These are phyloP conservation scores for Tubosaeta sp. DNA, from an alignment of 768 basidiomycete species.

Conservation along the genomic window DNA sequence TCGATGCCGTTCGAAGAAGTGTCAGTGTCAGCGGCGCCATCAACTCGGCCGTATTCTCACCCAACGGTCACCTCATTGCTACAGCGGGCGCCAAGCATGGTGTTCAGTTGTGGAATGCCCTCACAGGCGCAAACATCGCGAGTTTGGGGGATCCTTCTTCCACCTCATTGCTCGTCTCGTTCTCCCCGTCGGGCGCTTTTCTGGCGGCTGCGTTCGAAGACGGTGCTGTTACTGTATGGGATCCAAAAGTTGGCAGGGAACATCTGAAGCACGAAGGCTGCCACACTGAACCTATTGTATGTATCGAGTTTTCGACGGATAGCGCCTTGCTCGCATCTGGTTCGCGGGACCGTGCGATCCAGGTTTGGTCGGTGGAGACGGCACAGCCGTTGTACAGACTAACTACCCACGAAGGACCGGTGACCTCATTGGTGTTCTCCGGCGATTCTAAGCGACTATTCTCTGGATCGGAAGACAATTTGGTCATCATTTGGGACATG, in stretches of 20 bases:
- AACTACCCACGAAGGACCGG: constrained; percentile 13
- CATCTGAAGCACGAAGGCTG: constrained; percentile 3
- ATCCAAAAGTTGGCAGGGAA: constrained; percentile 10
- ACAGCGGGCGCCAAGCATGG: constrained; percentile 9
- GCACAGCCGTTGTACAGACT: constrained; percentile 11
- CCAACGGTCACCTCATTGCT: constrained; percentile 5
- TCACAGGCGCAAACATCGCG: constrained; percentile 11
- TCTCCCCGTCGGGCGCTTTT: constrained; percentile 9
- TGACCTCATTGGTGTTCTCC: constrained; percentile 21
- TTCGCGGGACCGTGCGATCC: constrained; percentile 7
- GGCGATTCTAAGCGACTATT: constrained; percentile 13
- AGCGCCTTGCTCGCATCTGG: constrained; percentile 7
- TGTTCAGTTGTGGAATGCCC: constrained; percentile 14
- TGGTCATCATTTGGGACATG: constrained; percentile 23
- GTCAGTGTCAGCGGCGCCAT: constrained; percentile 2
- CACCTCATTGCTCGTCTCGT: constrained; percentile 9
- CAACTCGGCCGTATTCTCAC: constrained; percentile 13
- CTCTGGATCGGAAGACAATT: constrained; percentile 24
- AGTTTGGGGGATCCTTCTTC: constrained; percentile 5
- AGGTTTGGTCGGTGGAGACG: constrained; percentile 22
- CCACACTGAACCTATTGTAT: constrained; percentile 6
- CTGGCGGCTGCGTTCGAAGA: constrained; percentile 7
- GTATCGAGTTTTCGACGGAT: constrained; percentile 11
- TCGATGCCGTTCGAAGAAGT: constrained; percentile 3
- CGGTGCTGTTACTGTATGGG: constrained; percentile 11